phyloP scores from a whole-genome alignment of 129 eudicot genomes.

The Heracleum sosnowskyi region DNA sequence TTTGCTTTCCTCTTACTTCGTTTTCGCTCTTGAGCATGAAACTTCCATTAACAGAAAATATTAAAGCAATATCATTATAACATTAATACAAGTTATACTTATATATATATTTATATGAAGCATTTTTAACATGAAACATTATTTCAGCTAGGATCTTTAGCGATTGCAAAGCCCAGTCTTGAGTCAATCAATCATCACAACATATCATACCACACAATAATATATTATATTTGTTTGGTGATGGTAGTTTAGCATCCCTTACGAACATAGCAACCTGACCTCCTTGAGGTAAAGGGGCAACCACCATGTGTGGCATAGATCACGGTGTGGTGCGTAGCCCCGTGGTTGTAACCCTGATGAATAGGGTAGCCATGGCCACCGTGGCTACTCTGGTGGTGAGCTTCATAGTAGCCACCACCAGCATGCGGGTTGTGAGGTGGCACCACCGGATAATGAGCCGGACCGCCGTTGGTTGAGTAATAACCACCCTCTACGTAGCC shows the following conservation, averaged over 20 bases:
- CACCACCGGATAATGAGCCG: background rate
- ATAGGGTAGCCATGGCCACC: constrained; percentile 1
- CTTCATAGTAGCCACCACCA: background rate
- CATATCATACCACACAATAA: background rate
- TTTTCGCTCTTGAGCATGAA: too few species aligned
- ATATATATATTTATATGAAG: too few species aligned
- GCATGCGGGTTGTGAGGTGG: background rate
- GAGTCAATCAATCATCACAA: background rate
- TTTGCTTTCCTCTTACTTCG: too few species aligned
- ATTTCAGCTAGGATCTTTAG: background rate
- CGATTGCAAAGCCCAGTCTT: background rate
- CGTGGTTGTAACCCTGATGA: constrained; percentile 6
- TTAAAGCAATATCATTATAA: background rate
- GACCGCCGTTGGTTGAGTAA: background rate
- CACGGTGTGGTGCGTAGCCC: background rate
- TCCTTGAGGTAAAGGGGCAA: background rate
- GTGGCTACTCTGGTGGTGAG: background rate
- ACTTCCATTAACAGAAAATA: too few species aligned
- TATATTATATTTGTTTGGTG: background rate
- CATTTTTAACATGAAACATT: background rate
- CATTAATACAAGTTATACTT: too few species aligned
- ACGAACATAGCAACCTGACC: background rate
- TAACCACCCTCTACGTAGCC: background rate
- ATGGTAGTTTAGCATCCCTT: background rate
- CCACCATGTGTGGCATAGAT: background rate